Evolutionary conservation across 192 early-diverging fungal species (phyloP), one percentile per base, ranked within the genome.

Genomic region (Rhizophagus clarus): DNA sequence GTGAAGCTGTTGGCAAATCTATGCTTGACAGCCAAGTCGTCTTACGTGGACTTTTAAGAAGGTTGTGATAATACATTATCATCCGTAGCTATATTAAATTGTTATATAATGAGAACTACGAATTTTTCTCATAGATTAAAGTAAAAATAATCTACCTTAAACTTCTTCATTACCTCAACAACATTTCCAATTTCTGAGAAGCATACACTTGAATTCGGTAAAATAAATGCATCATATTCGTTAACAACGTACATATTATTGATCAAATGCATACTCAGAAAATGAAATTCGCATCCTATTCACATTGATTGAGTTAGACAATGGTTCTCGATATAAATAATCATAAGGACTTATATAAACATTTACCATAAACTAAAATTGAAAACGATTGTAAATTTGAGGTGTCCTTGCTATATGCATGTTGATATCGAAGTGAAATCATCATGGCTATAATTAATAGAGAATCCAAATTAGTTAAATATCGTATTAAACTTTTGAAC

Each of bases 401-500:
- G 3, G 20, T 32, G 17, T 68, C n/a, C 14, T 17, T 42, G n/a
- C 40, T 34, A 45, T 71, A 37, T 71, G 40, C 69, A n/a, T 71
- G 15, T 26, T 71, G 69, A 45, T 71, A 71, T 37, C 69, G 40
- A 71, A 71, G 69, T 42, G 69, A 71, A 42, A 71, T 45, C 69
- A 45, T 71, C 40, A 71, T 71, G 0, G 69, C 40, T 71, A 45
- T 37, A 45, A 71, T 71, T n/a, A n/a, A 17, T 32, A 67, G 17
- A 63, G 15, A 67, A 68, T 15, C 4, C 11, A 67, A 67, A 32
- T 62, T 10, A n/a, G 61, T 62, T 62, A 62, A 62, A 49, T 12
- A 2, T 49, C 11, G 47, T 49, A 49, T 49, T 49, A 49, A 49
- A 49, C 47, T 49, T 49, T 14, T 49, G 14, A 47, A 49, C 47